Conservation (phyloP, 1,284 basidiomycete species). For the Boletellus sp. region DNA sequence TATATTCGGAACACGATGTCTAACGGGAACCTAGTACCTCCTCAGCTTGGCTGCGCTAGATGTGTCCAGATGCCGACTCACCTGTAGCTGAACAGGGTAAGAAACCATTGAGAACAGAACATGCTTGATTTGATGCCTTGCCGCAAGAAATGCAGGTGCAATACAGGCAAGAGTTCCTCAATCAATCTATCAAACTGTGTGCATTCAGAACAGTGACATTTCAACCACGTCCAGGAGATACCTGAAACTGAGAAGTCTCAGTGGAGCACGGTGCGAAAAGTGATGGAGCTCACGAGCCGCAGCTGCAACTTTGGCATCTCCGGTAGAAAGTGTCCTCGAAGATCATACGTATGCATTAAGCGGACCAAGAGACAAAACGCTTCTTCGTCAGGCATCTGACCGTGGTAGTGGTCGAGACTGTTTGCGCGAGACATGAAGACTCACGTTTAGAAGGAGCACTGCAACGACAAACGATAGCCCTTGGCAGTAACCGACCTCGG, state of each 20-base stretch:
- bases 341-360: conserved; percentile 95
- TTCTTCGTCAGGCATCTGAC: conserved; percentile 98
- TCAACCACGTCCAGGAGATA: conserved; percentile 15
- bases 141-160: conserved; percentile 88
- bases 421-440: conserved; percentile 22
- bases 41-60: conserved; percentile 6
- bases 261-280: conserved; percentile 1
- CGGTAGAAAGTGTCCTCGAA: conserved; percentile 93
- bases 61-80: conserved; percentile 33
- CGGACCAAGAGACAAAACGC: conserved; percentile 95
- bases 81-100: conserved; percentile 96
- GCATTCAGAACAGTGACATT: conserved; percentile 9
- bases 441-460: conserved; percentile 85
- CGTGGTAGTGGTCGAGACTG: conserved; percentile 4
- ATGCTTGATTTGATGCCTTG: conserved; percentile 96
- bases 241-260: conserved; percentile 43
- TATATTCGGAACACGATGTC: conserved; percentile 94
- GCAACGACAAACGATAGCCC: conserved; percentile 95
- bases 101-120: conserved; percentile 97
- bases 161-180: conserved; percentile 87
- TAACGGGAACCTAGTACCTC: conserved; percentile 78
- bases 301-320: conserved; percentile 98
- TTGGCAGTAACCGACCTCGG: conserved; percentile 96
- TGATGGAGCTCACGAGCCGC: conserved; percentile 60
- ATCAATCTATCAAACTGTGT: conserved; percentile 87